Base-by-base conservation (phyloP, 2,329 filamentous ascomycete genomes). In the Aspergillus sp. region DNA sequence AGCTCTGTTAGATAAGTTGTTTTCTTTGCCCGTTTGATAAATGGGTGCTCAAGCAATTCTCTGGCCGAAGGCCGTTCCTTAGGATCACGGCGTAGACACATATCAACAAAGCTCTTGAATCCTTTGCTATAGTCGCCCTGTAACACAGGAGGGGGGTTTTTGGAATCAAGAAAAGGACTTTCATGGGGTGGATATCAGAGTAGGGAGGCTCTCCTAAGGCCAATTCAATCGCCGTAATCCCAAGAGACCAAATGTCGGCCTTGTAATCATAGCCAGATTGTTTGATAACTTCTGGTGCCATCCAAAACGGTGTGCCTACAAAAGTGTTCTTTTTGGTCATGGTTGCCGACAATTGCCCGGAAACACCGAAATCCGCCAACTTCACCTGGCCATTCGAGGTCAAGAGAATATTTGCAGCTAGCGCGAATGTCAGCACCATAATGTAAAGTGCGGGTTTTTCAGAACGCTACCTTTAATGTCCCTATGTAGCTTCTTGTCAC, bases 281-380 rank as follows among this genome's bases (percentile, higher is more conserved):
- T 71, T 95, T 95, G 67, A 98, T 98, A 43, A 97, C 91, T 70
- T 98, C 91, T 8, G 91, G 91, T 3, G 93, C 91, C 91, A 98
- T 98, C 93, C 93, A 98, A 65, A 97, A 98, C 1, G 93, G 91
- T 0, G 91, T 97, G 30, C 93, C 93, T 29, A 98, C 91, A 66
- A 97, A 98, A 0, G 91, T 97, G 64, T 97, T 97, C 73, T 97
- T 97, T 77, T 97, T 97, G 50, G 91, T 96, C 90, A 97, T 97
- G 39, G 91, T 98, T 6, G 91, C 91, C 7, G 91, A 94, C 19
- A 97, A 78, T 69, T 97, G 93, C 27, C 91, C 91, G 1, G 91
- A 96, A 6, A 98, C 93, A 46, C 91, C 91, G 70, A 98, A 98
- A 65, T 98, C 91, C 10, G 91, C 91, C 44, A 97, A 76, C 68